A percentile compares a stretch with the other conserved stretches of the same genome.
These are phyloP conservation scores for Hypoxylon sp. DNA, from an alignment of 2,329 filamentous ascomycete genomes.

Conservation along the genomic window DNA sequence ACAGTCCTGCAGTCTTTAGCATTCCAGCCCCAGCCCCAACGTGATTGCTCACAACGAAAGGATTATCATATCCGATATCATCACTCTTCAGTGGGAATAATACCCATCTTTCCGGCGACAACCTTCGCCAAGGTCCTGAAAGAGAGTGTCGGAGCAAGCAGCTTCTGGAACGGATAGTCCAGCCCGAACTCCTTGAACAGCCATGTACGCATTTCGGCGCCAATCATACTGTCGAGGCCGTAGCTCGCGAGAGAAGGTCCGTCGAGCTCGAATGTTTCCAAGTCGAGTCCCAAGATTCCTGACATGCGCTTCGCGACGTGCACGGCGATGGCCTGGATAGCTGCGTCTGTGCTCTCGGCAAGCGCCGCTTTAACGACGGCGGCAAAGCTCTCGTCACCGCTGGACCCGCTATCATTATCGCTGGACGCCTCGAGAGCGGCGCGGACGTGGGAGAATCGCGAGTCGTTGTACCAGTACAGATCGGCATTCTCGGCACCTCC, in stretches of 20 bases:
- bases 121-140: constrained; percentile 23
- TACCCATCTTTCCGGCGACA: constrained; percentile 30
- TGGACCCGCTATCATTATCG: not conserved
- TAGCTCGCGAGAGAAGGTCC: constrained; percentile 50
- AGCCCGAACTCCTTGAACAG: constrained; percentile 55
- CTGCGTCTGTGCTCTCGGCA: constrained; percentile 14
- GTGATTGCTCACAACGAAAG: too few relatives aligned
- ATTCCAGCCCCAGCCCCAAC: too few relatives aligned
- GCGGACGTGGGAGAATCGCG: constrained; percentile 43
- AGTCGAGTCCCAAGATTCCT: constrained; percentile 45
- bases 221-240: constrained; percentile 56
- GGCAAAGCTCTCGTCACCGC: constrained; percentile 30
- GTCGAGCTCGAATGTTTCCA: constrained; percentile 42
- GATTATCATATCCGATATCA: not conserved
- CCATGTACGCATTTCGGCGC: constrained; percentile 55
- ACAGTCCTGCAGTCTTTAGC: too few relatives aligned
- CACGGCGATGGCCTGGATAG: constrained; percentile 26
- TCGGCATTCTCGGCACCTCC: constrained; percentile 15
- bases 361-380: not conserved
- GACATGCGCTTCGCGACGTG: constrained; percentile 44
- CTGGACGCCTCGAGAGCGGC: constrained; percentile 36
- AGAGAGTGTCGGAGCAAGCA: constrained; percentile 53
- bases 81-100: not conserved
- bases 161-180: constrained; percentile 57
- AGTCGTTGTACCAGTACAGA: constrained; percentile 50